A percentile compares a stretch with the other conserved stretches of the same genome.
Evolutionary conservation across 352 stramenopile species (phyloP).

Genomic region (Pythium plurisporium): DNA sequence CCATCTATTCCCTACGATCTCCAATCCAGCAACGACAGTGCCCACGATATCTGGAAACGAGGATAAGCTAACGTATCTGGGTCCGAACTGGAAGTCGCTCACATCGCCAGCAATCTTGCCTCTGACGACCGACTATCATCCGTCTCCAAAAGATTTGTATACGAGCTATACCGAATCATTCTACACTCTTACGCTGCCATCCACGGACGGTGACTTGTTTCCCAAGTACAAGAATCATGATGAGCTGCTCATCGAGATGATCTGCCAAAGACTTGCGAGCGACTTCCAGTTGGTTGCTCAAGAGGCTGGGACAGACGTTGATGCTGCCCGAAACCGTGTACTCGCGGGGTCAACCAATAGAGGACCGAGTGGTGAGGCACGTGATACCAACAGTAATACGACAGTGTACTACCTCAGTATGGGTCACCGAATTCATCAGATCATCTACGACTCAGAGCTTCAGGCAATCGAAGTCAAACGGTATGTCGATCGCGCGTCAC

Average conservation of each 20-base stretch:
- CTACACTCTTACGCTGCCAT: conserved; percentile 71
- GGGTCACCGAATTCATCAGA: conserved; percentile 75
- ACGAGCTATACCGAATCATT: conserved; percentile 74
- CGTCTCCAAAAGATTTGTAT: conserved; percentile 59
- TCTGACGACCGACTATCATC: conserved; percentile 88
- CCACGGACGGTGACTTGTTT: conserved; percentile 41
- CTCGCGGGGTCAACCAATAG: conserved; percentile 20
- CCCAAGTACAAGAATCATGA: conserved; percentile 60
- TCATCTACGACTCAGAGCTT: conserved; percentile 68
- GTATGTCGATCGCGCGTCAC: conserved; percentile 49
- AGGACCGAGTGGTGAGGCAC: conserved; percentile 14
- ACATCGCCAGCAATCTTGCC: conserved; percentile 93
- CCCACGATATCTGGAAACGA: background rate
- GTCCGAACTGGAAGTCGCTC: conserved; percentile 96
- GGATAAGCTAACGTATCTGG: conserved; percentile 47
- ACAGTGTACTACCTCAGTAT: conserved; percentile 69
- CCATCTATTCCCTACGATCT: conserved; percentile 91
- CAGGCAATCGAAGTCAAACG: conserved; percentile 78
- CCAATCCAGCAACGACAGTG: conserved; percentile 3
- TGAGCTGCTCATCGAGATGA: conserved; percentile 77
- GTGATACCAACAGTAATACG: conserved; percentile 9
- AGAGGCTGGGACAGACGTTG: conserved; percentile 6
- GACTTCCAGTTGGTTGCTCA: conserved; percentile 74
- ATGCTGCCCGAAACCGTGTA: background rate
- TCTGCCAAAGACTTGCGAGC: conserved; percentile 67